Base-by-base conservation (phyloP, 495 filamentous ascomycete genomes). In the Rhizodiscina lignyota region DNA sequence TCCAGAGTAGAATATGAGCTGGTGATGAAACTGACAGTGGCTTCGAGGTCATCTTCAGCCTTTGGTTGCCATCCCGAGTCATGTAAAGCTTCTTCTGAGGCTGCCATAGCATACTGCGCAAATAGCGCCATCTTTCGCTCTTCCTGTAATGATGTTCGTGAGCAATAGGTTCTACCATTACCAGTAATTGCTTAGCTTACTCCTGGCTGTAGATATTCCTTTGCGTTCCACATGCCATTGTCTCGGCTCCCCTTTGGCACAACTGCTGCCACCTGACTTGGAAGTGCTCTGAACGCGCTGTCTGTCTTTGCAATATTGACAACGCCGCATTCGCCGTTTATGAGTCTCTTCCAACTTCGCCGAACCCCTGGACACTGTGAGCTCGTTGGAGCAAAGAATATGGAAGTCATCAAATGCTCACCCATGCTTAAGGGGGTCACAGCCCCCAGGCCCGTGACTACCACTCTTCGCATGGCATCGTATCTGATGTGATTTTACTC, bases 381-480 rank as follows among this genome's bases (percentile, higher is more conserved):
- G 30, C 10, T 39, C 12, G 32, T 27, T 18, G n/a, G 8, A 20
- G 17, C n/a, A n/a, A 21, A 18, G 15, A 16, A 6, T 2, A 16
- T 42, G 15, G 20, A 38, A 20, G 18, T n/a, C n/a, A 19, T 21
- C 18, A 30, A 37, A 8, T 13, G 16, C 27, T 15, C 30, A 79
- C 76, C 86, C 26, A 93, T 71, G 36, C 80, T 87, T 16, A 97
- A 65, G 31, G 89, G 89, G 35, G 89, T 92, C 35, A 97, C 73
- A 47, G 83, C 82, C 28, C 89, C 89, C 34, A 97, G 65, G 51
- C 89, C 89, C 30, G 89, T 96, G 46, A 96, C 77, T 47, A 94
- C 89, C 47, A 96, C 89, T 45, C 83, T 76, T 58, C 86, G 78
- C 87, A 93, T 89, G 46, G 54, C 64, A 68, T 66, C 24, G n/a